Percentiles rank a stretch among this genome's conserved stretches.
Evolutionary conservation across 2,329 filamentous ascomycete genomes (phyloP).

Genomic region (Apiospora pterosperma): DNA sequence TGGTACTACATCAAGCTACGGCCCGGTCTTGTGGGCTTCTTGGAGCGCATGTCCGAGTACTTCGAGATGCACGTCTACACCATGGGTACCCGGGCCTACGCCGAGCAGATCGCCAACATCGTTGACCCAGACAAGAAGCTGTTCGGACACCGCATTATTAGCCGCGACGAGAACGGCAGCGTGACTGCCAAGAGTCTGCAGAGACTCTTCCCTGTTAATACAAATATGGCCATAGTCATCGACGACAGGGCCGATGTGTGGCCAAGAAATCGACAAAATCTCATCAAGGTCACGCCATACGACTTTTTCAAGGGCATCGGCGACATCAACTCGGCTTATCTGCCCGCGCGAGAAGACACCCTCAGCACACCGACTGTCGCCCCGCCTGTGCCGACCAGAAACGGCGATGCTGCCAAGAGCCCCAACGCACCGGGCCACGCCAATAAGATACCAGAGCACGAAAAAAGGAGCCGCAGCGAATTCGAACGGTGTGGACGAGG

Average conservation of each 20-base stretch:
- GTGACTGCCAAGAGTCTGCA: conserved; percentile 87
- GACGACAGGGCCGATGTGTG: conserved; percentile 96
- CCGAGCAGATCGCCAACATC: conserved; percentile 84
- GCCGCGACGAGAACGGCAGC: conserved; percentile 93
- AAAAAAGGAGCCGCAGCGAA: conserved; percentile 8
- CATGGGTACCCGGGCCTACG: conserved; percentile 98
- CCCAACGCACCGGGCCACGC: conserved; percentile 7
- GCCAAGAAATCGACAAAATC: conserved; percentile 83
- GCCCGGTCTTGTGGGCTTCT: conserved; percentile 77
- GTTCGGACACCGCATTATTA: conserved; percentile 93
- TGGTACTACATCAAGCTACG: conserved; percentile 99
- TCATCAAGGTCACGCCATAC: conserved; percentile 92
- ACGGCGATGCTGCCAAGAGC: conserved; percentile 12
- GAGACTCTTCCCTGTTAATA: conserved; percentile 91
- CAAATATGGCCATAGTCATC: conserved; percentile 98
- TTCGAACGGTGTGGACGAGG: conserved; percentile 21
- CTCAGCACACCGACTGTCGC: conserved; percentile 7
- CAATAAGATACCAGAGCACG: conserved; percentile 13
- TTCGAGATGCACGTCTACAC: conserved; percentile 99
- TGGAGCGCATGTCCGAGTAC: conserved; percentile 71
- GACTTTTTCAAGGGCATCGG: conserved; percentile 98
- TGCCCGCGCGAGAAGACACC: conserved; percentile 66
- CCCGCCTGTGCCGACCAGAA: conserved; percentile 16
- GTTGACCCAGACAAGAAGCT: conserved; percentile 86
- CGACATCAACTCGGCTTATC: conserved; percentile 96